Evolutionary conservation across 768 basidiomycete species (phyloP), one percentile per base, ranked within the genome.

Genomic region (Cystobasidiopsis lactophilus): DNA sequence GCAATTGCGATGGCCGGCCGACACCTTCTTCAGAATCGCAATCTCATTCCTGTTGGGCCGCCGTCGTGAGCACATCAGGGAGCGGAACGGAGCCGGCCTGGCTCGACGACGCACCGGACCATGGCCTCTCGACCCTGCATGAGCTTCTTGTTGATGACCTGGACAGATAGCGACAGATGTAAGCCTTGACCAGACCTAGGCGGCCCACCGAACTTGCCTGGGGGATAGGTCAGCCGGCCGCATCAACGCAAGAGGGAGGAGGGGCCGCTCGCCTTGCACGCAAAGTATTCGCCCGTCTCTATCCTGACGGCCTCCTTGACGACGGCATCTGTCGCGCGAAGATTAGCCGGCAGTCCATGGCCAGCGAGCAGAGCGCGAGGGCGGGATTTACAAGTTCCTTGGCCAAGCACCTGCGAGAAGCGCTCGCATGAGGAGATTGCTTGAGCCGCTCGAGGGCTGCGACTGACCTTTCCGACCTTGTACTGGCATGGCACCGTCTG

Each of bases 91-190:
- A 11, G 19, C 10, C 7, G 41, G 41, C n/a, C 23, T 11, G 9
- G 19, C 10, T 11, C 13, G 11, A 43, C 7, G 13, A 43, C 41
- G 19, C 19, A 35, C 64, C 77, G 60, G 21, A 88, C 91, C 91
- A 98, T 96, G 66, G 89, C 79, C 69, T 96, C 91, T 58, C 91
- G 74, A 3, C 91, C 91, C 65, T 91, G 83, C 88, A 93, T 93
- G 54, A 93, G 77, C 64, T 89, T 86, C 75, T 96, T 96, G 77
- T 91, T 95, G 70, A 95, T 88, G 9, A 16, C 33, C 16, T 35
- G 33, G 9, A 16, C 9, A 35, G 33, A 35, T 16, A 7, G 33
- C 33, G 16, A 35, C 9, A 7, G 33, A 35, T 7, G 9, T 7
- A 35, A 35, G 7, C 9, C 33, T 16, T 35, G 9, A 35, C 33